A percentile compares a stretch with the other conserved stretches of the same genome.
Evolutionary conservation across 441 rosid genomes (phyloP).

Genomic region (Erodium moschatum): DNA sequence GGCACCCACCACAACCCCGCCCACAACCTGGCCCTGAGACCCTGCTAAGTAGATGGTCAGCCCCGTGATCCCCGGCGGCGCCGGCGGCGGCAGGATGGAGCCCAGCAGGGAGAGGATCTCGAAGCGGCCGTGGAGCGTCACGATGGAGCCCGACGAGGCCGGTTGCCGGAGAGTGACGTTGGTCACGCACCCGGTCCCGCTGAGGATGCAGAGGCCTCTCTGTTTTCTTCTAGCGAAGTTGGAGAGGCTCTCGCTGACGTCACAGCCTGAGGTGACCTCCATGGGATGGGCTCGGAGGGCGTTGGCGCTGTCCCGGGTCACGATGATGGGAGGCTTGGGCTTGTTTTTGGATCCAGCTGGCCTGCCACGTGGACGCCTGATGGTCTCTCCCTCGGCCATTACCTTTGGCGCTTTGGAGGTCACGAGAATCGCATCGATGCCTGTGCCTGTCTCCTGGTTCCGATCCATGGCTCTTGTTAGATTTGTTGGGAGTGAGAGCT

Average conservation of each 20-base stretch:
- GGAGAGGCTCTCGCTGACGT: slow-evolving; percentile 42
- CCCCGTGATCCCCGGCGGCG: slow-evolving; percentile 61
- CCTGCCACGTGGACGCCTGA: slow-evolving; percentile 61
- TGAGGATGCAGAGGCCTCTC: slow-evolving; percentile 49
- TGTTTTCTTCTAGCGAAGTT: slow-evolving; percentile 50
- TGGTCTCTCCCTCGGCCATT: slow-evolving; percentile 40
- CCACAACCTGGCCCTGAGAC: slow-evolving; percentile 66
- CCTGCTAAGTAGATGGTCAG: slow-evolving; percentile 60
- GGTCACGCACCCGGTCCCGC: slow-evolving; percentile 61
- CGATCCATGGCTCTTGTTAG: slow-evolving; percentile 26
- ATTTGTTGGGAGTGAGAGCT: slow-evolving; percentile 19
- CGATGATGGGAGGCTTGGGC: slow-evolving; percentile 62
- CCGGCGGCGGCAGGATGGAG: slow-evolving; percentile 62
- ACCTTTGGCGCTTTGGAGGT: slow-evolving; percentile 44
- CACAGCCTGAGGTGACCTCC: slow-evolving; percentile 61
- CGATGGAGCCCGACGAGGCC: slow-evolving; percentile 47
- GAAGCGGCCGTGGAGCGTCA: slow-evolving; percentile 63
- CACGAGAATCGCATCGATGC: slow-evolving; percentile 29
- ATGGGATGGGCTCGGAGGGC: slow-evolving; percentile 58
- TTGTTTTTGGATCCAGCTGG: slow-evolving; percentile 71
- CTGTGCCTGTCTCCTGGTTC: slow-evolving; percentile 36
- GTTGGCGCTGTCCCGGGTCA: slow-evolving; percentile 58
- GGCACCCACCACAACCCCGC: slow-evolving; percentile 63
- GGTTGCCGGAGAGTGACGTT: slow-evolving; percentile 61
- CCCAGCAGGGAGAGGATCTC: slow-evolving; percentile 67